Percentiles rank a stretch among this genome's conserved stretches.
Evolutionary conservation across 2,329 filamentous ascomycete species (phyloP).

Genomic region (Meredithiella fracta): DNA sequence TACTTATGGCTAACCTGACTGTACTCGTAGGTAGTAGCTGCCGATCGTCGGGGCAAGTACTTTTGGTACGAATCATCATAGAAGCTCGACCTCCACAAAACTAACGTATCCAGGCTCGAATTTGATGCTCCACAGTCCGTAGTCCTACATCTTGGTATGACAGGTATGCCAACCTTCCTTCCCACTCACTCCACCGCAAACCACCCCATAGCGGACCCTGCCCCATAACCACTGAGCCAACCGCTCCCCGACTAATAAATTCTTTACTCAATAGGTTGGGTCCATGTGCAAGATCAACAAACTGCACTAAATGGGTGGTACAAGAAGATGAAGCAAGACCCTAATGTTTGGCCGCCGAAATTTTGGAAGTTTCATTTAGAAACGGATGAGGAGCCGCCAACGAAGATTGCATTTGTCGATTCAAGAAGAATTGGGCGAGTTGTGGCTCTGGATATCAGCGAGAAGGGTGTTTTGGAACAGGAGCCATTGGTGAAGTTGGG

Average conservation of each 20-base stretch:
- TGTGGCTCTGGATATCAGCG: constrained; percentile 66
- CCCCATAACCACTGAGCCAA: neutral
- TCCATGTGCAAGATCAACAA: constrained; percentile 66
- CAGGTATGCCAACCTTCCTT: constrained; percentile 25
- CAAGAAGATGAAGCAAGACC: constrained; percentile 37
- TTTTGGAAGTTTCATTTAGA: constrained; percentile 76
- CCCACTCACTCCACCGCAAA: neutral
- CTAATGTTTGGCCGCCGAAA: constrained; percentile 66
- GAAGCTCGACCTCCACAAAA: neutral
- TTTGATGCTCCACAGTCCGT: constrained; percentile 68
- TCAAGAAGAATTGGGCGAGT: constrained; percentile 63
- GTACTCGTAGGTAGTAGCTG: constrained; percentile 39
- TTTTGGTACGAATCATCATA: constrained; percentile 46
- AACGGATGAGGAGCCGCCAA: constrained; percentile 35
- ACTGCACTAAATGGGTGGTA: constrained; percentile 73
- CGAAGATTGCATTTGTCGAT: constrained; percentile 69
- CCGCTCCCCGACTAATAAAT: neutral
- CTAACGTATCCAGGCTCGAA: constrained; percentile 22
- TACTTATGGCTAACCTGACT: neutral
- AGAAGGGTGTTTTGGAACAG: constrained; percentile 54
- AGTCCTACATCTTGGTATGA: constrained; percentile 75
- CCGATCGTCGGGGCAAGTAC: constrained; percentile 87
- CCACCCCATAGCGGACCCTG: neutral
- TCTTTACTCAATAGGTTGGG: constrained; percentile 44
- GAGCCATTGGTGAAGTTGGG: constrained; percentile 81